These are phyloP conservation scores for Erodium moschatum DNA, from an alignment of 441 rosid genomes.

Conservation along the genomic window DNA sequence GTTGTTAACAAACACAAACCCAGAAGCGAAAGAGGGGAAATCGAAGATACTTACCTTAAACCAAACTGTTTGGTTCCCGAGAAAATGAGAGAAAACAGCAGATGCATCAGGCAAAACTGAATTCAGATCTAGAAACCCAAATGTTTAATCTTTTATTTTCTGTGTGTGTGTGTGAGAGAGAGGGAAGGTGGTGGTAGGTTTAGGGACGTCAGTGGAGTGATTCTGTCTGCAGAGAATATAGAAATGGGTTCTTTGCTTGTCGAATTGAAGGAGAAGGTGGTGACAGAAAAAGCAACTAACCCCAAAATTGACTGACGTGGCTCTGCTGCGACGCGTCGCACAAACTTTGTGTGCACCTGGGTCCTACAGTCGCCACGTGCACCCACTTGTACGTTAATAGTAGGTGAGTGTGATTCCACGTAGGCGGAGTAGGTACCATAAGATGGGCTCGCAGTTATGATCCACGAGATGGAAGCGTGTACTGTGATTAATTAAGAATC, in stretches of 20 bases:
- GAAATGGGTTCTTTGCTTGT: constrained; percentile 8
- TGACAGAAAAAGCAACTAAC: constrained; percentile 3
- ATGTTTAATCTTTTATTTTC: background rate
- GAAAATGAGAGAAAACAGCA: background rate
- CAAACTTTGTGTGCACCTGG: background rate
- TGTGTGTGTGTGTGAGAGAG: background rate
- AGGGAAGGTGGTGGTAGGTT: background rate
- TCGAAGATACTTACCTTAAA: background rate
- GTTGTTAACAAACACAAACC: background rate
- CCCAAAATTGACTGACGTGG: constrained; percentile 9
- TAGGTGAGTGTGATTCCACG: constrained; percentile 2
- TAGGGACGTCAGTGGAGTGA: constrained; percentile 1
- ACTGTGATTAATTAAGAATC: background rate
- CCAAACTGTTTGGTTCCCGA: constrained; percentile 2
- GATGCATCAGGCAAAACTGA: background rate
- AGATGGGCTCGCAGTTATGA: constrained; percentile 1
- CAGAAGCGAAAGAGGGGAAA: background rate
- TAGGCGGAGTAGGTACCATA: constrained; percentile 9
- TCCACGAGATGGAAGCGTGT: background rate
- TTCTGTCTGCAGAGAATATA: background rate
- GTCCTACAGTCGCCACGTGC: constrained; percentile 9
- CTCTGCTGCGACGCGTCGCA: background rate
- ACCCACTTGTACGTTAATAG: background rate
- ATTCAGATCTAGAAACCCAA: constrained; percentile 1
- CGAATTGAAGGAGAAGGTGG: constrained; percentile 11